Evolutionary conservation across 2,329 filamentous ascomycete species (phyloP).

Genomic region (Fusarium irregulare): DNA sequence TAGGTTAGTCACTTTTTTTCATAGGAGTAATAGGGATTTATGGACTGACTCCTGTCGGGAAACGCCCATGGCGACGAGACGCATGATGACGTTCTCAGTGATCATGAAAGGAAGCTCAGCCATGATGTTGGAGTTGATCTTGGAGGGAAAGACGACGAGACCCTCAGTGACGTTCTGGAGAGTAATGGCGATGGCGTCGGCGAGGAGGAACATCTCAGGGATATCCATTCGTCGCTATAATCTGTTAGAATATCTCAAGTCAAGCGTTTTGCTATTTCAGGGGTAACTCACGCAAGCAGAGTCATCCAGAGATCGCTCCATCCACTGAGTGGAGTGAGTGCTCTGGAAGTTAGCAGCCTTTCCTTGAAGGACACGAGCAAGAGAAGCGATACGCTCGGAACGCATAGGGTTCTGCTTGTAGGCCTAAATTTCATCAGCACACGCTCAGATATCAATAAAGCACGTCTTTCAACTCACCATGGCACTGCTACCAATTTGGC

Average conservation of each 20-base stretch:
- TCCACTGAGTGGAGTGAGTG: conserved; percentile 24
- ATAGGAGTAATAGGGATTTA: no score
- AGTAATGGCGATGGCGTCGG: conserved; percentile 24
- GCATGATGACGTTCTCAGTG: conserved; percentile 40
- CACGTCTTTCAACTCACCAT: background rate
- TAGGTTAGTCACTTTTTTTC: background rate
- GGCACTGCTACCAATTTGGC: conserved; percentile 6
- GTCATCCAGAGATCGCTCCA: conserved; percentile 31
- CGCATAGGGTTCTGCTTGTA: conserved; percentile 36
- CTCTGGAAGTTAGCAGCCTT: conserved; percentile 19
- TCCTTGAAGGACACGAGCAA: conserved; percentile 16
- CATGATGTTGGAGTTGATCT: conserved; percentile 16
- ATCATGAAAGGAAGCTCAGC: conserved; percentile 34
- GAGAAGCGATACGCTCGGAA: conserved; percentile 17
- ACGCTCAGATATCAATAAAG: fast-evolving
- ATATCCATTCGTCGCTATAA: conserved; percentile 22
- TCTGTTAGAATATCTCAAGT: background rate
- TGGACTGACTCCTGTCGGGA: conserved; percentile 39
- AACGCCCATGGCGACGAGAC: conserved; percentile 23
- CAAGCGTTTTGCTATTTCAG: background rate
- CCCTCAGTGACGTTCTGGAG: conserved; percentile 39
- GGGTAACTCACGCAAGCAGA: conserved; percentile 1
- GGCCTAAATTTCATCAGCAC: background rate
- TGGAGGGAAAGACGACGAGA: conserved; percentile 36
- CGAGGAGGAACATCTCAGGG: conserved; percentile 34